Evolutionary conservation across 345 rosid species (phyloP).

Genomic region (Pelargonium nanum): DNA sequence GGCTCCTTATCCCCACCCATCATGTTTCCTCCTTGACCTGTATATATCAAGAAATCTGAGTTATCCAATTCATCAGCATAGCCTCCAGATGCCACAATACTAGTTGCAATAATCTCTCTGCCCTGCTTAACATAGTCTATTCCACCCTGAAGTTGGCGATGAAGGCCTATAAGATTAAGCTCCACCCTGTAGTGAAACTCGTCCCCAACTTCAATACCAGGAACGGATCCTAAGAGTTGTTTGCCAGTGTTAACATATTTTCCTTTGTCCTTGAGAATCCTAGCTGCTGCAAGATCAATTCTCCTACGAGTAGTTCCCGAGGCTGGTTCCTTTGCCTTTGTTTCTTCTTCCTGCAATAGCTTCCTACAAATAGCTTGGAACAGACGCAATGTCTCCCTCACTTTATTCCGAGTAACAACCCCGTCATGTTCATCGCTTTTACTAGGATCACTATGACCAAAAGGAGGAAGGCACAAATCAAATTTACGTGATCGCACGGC

Average conservation of each 20-base stretch:
- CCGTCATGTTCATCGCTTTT: slow-evolving; percentile 11
- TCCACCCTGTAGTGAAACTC: slow-evolving; percentile 71
- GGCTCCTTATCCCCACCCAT: slow-evolving; percentile 41
- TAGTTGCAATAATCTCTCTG: slow-evolving; percentile 36
- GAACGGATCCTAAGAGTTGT: slow-evolving; percentile 55
- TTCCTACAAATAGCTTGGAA: slow-evolving; percentile 60
- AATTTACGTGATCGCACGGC: slow-evolving; percentile 13
- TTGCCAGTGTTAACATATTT: slow-evolving; percentile 29
- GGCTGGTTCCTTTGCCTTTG: slow-evolving; percentile 26
- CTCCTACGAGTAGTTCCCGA: slow-evolving; percentile 21
- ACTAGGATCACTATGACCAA: slow-evolving; percentile 20
- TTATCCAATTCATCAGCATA: slow-evolving; percentile 52
- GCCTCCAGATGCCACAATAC: slow-evolving; percentile 67
- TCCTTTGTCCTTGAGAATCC: slow-evolving; percentile 43
- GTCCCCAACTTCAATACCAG: slow-evolving; percentile 77
- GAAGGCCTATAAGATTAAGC: slow-evolving; percentile 66
- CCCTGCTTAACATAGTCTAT: slow-evolving; percentile 50
- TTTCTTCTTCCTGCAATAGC: slow-evolving; percentile 67
- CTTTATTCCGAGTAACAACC: slow-evolving; percentile 42
- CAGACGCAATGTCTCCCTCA: slow-evolving; percentile 67
- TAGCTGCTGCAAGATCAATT: slow-evolving; percentile 53
- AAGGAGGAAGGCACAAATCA: slow-evolving; percentile 45
- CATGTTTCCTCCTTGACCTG: slow-evolving; percentile 78
- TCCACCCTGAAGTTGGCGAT: slow-evolving; percentile 58
- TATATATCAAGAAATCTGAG: slow-evolving; percentile 53